Evolutionary conservation across 495 filamentous ascomycete species (phyloP).

Genomic region (Penicillium subrubescens): DNA sequence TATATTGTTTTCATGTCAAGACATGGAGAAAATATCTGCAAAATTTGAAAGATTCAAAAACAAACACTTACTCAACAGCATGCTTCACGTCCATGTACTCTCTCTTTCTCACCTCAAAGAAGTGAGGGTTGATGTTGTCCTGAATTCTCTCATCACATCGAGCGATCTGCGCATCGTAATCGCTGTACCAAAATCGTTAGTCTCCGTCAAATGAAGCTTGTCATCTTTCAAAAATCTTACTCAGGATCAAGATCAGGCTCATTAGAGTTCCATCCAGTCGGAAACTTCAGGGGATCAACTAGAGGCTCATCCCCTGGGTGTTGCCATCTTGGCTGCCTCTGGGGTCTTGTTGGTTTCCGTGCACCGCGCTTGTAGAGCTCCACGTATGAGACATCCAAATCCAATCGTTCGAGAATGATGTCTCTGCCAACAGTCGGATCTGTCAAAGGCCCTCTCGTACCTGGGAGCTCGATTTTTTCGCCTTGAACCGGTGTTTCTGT

Average conservation of each 20-base stretch:
- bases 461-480: not conserved
- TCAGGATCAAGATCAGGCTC: constrained; percentile 15
- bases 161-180: constrained; percentile 17
- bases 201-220: not conserved
- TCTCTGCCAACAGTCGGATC: not conserved
- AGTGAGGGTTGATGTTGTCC: constrained; percentile 18
- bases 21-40: not conserved
- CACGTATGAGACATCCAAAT: constrained; percentile 6
- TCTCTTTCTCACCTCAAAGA: constrained; percentile 6
- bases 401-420: not conserved
- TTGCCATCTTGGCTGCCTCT: not conserved
- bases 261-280: constrained; percentile 8
- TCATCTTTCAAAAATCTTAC: not conserved
- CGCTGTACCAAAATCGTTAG: not conserved
- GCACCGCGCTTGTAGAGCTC: not conserved
- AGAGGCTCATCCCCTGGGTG: not conserved
- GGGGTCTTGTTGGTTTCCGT: not conserved
- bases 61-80: not conserved
- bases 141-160: constrained; percentile 12
- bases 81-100: not conserved
- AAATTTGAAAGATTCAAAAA: not conserved
- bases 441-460: not conserved
- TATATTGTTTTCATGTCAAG: not conserved
- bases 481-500: too few species aligned
- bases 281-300: not conserved